Base-by-base conservation (phyloP, 176 grass and related monocot genomes). In the Panicum miliaceum region DNA sequence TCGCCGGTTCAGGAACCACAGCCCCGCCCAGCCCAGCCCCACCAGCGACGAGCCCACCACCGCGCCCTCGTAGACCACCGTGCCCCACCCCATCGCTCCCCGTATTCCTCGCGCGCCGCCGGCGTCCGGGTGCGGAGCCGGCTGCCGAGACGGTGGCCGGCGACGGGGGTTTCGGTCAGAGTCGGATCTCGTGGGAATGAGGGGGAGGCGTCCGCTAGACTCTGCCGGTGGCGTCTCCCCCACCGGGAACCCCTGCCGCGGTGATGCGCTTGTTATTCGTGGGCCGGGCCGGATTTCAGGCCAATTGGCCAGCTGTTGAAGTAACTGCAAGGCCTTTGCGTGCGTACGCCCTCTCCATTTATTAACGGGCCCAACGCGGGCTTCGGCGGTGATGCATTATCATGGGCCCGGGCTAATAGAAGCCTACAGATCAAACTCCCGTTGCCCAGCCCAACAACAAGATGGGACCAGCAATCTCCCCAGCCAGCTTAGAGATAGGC, bases 1-100 rank as follows among this genome's bases (percentile, higher is more conserved):
- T 50, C 96, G 88, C 81, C 91, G 87, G 90, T 99, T 99, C 37
- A 99, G 87, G 77, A 99, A 99, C 96, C 96, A 99, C 46, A 99
- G 88, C 48, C 96, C 96, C 68, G 93, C 93, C 96, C 96, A 99
- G 4, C 93, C 96, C 0, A 99, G 78, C 36, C 92, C 85, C 82
- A 69, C 93, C 71, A 99, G 91, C 57, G 96, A 99, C 19, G 82
- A 82, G 59, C 78, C 88, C 77, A 94, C 91, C 57, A 96, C 91
- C 34, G 82, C 15, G 19, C 93, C 81, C 86, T 96, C 96, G 85
- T 94, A 96, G 2, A 92, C 86, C 89, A 82, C 89, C 73, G 83
- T 65, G 50, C 93, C 85, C 85, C 91, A 93, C 47, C 85, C 90
- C 93, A 90, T 94, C 78, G 48, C 63, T 26, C 22, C 43, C 58